Base-by-base conservation (phyloP, 2,329 filamentous ascomycete species). In the Malbranchea zuffiana region DNA sequence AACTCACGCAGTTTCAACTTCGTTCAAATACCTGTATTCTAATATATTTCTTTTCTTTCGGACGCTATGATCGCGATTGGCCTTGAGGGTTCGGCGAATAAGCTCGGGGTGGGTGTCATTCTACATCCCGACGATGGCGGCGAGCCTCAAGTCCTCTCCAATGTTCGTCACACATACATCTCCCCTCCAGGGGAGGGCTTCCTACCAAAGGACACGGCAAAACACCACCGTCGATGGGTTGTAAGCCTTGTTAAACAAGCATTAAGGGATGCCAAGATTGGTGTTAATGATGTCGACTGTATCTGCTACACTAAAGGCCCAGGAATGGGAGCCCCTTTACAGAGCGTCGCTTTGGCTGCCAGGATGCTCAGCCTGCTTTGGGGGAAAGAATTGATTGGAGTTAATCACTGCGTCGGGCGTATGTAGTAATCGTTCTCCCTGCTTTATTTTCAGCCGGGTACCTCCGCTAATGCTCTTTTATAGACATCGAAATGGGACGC, bases 401-500 rank as follows among this genome's bases (percentile, higher is more conserved):
- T 98, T 17, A 98, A 98, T 63, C 90, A 98, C 63, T 98, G 90
- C 61, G 83, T 98, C 32, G 90, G 90, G 28, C 90, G 69, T 74
- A 60, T 42, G 69, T 59, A 17, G 12, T 20, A 15, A n/a, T 10
- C 10, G 6, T n/a, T 31, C 26, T 37, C 3, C n/a, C 27, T 30
- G 8, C 13, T 30, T 29, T 31, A 12, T 11, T 31, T 24, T 21
- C 39, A 18, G 23, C 15, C 4, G n/a, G 17, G 16, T 3, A 5
- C 17, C 13, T 8, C 25, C 30, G 13, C 26, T 27, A 19, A 21
- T 21, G 17, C 25, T 17, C 11, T 21, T 27, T 33, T 41, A 7
- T 32, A 68, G 70, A 98, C 62, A 96, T 98, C 52, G 90, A 98
- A 66, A 98, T 98, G 90, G 90, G 90, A 20, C 74, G 90, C 34